Evolutionary conservation across 345 rosid species (phyloP), one percentile per base, ranked within the genome.

Genomic region (Euphorbia lathyris): DNA sequence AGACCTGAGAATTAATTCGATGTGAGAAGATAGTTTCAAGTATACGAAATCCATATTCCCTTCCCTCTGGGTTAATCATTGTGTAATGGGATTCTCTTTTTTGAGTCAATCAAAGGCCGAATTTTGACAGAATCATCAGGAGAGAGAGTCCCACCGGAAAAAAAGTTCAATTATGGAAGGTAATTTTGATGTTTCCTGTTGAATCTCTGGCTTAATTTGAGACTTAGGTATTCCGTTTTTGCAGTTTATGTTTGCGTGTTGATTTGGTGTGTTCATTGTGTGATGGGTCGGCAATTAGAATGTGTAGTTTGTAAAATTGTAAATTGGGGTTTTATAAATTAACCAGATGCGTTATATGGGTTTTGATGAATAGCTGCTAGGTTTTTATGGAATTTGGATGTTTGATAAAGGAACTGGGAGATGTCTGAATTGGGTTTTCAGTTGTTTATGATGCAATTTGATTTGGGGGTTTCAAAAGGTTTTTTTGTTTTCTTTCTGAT

Each of bases 131-230:
- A n/a, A 19, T 26, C 43, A 20, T 7, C 22, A 43, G 36, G 25
- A 11, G 50, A 22, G 38, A 51, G 26, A 14, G 66, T n/a, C n/a
- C n/a, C n/a, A n/a, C n/a, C n/a, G n/a, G n/a, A n/a, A 34, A 34
- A 7, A 34, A 7, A 7, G 38, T 34, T 7, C 38, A 29, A 2
- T 69, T 51, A 70, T 81, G 87, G 83, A 73, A 81, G 87, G 83
- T 84, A 66, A 58, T 27, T 2, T 53, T 1, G 27, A 32, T 27
- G 36, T 47, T 67, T 32, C 32, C 32, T 42, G 58, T 55, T 52
- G 72, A 51, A 40, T 70, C 65, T 65, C 26, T 43, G 63, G 68
- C 67, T 74, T 68, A 48, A 30, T 58, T 66, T 53, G 57, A 29
- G 63, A 72, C 36, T 38, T 51, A 69, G 53, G 68, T 25, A 2